phyloP scores from a whole-genome alignment of 129 eudicot species.

The Artemisia argyi region DNA sequence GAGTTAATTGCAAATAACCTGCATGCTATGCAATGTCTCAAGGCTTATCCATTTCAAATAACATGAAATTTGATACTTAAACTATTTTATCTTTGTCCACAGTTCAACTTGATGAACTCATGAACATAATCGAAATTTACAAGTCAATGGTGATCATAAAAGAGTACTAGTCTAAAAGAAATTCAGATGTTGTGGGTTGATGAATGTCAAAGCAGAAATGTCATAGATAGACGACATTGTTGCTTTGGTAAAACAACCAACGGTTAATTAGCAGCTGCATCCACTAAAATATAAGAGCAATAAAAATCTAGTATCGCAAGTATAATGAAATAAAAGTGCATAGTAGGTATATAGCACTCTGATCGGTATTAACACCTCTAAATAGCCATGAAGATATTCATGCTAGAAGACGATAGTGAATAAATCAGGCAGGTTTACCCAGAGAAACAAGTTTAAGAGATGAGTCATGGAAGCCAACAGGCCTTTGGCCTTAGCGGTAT shows the following conservation, averaged over 20 bases:
- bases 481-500: too few relatives aligned
- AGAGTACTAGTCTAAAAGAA: neutral
- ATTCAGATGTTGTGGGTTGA: neutral
- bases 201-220: neutral
- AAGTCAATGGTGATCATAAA: neutral
- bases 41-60: neutral
- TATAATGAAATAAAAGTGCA: neutral
- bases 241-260: neutral
- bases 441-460: neutral
- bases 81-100: neutral
- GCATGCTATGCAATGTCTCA: too few relatives aligned
- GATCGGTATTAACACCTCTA: neutral
- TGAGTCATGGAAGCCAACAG: too few relatives aligned
- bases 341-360: neutral
- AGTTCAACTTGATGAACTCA: neutral
- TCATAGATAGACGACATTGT: neutral
- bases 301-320: neutral
- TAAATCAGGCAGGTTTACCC: too few relatives aligned
- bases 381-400: neutral
- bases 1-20: too few relatives aligned
- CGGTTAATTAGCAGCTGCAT: neutral
- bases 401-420: neutral
- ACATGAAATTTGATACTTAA: neutral
- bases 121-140: neutral
- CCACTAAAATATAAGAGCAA: neutral